phyloP scores from a whole-genome alignment of 108 stramenopile species.

The Cyclotella atomus region DNA sequence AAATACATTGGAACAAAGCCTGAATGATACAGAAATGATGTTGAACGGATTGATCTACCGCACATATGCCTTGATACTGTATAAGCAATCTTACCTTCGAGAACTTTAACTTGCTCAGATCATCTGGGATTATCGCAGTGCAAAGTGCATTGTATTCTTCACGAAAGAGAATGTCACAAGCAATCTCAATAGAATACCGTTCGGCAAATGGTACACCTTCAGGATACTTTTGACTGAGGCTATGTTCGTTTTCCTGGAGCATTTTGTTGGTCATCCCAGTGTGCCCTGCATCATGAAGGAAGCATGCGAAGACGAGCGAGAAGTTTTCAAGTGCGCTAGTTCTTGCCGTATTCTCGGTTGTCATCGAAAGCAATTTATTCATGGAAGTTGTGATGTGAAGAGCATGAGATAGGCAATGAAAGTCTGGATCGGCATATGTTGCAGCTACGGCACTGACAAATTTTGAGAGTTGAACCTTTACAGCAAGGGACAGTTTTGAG shows the following conservation, averaged over 20 bases:
- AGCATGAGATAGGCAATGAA: conserved; percentile 36
- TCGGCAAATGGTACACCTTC: conserved; percentile 39
- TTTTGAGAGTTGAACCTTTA: conserved; percentile 22
- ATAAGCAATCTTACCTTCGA: conserved; percentile 1
- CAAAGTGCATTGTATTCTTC: conserved; percentile 24
- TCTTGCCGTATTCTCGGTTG: conserved; percentile 7
- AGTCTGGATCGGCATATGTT: conserved; percentile 25
- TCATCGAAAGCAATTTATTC: conserved; percentile 35
- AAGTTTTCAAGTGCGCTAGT: conserved; percentile 37
- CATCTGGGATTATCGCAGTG: conserved; percentile 23
- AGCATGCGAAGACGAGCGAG: conserved; percentile 45
- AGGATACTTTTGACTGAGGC: conserved; percentile 17
- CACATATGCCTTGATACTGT: no score
- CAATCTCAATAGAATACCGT: conserved; percentile 45
- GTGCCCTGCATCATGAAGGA: conserved; percentile 60
- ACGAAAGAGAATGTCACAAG: conserved; percentile 36
- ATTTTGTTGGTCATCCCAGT: conserved; percentile 46
- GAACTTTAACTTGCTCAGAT: conserved; percentile 20
- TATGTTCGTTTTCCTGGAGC: conserved; percentile 21
- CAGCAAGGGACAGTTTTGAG: not conserved
- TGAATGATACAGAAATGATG: not conserved
- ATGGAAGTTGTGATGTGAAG: conserved; percentile 33
- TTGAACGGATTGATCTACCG: no score
- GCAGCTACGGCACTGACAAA: conserved; percentile 27
- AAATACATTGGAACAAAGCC: conserved; percentile 30